Base-by-base conservation (phyloP, 495 filamentous ascomycete genomes). In the Podospora sp. region DNA sequence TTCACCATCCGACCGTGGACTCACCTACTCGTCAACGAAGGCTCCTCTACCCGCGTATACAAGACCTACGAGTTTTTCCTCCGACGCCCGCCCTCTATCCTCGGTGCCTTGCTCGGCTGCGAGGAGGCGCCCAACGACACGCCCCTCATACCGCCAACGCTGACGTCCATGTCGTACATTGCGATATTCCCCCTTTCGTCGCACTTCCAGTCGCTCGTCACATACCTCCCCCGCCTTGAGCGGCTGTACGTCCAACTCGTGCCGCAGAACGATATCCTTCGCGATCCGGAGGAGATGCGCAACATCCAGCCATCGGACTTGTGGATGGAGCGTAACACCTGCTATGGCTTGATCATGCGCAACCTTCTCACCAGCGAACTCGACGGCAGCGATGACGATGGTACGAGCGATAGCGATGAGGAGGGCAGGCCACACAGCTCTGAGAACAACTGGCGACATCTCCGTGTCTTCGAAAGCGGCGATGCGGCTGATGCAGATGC, bases 271-370 rank as follows among this genome's bases (percentile, higher is more conserved):
- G 71, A 73, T 51, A 79, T 82, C 27, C 70, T 83, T 16, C 53
- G 75, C 35, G 63, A 78, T 55, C 57, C 65, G 2, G 60, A 69
- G 0, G 79, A 80, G 67, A 81, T 83, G 77, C 68, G 59, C 21
- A 66, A 77, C 29, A 66, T 80, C 51, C 71, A 81, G 26, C 65
- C 71, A 18, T 63, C 71, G 11, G 80, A 83, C 62, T 73, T 83
- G 16, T 82, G 82, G 82, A 76, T 81, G 74, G 80, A 82, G 69
- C 75, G 79, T 29, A 80, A 80, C 67, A 77, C 67, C 35, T 77
- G 77, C 33, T 83, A 84, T 73, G 70, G 72, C 20, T 50, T 73
- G 18, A 57, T 83, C 6, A 73, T 83, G 73, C 72, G 73, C 27
- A 71, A 79, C 55, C 70, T 84, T 24, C 72, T 80, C 40, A 6